Evolutionary conservation across 768 basidiomycete species (phyloP).

Genomic region (Tylopilus subfusipes): DNA sequence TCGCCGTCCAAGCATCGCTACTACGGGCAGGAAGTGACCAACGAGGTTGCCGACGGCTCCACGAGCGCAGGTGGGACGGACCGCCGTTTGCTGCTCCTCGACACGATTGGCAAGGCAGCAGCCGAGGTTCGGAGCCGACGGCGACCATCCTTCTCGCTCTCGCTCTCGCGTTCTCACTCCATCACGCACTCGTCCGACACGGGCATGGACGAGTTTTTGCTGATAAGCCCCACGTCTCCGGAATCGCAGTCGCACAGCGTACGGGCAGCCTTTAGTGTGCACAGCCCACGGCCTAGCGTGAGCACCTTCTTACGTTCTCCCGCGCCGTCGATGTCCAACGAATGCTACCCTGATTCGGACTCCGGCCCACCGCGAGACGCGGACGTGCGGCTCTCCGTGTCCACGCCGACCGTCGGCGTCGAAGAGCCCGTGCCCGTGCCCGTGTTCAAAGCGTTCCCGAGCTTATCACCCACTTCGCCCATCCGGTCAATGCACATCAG

Average conservation of each 20-base stretch:
- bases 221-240: conserved; percentile 10
- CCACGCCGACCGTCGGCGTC: background rate
- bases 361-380: background rate
- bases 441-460: conserved; percentile 16
- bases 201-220: conserved; percentile 24
- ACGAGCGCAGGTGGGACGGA: background rate
- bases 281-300: conserved; percentile 1
- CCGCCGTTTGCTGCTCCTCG: conserved; percentile 1
- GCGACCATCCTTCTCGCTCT: conserved; percentile 15
- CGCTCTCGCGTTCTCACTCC: conserved; percentile 13
- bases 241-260: conserved; percentile 2
- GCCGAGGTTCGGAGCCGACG: background rate
- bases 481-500: conserved; percentile 15
- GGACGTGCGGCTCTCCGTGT: conserved; percentile 1
- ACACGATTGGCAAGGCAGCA: background rate
- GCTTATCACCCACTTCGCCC: conserved; percentile 1
- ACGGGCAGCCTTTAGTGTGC: conserved; percentile 3
- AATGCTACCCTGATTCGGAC: background rate
- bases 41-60: background rate
- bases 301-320: background rate
- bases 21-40: conserved; percentile 13
- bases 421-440: background rate
- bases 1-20: conserved; percentile 20
- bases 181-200: conserved; percentile 12
- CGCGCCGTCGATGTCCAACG: background rate